Base-by-base conservation (phyloP, 179 eudicot genomes). In the Beta corolliflora region DNA sequence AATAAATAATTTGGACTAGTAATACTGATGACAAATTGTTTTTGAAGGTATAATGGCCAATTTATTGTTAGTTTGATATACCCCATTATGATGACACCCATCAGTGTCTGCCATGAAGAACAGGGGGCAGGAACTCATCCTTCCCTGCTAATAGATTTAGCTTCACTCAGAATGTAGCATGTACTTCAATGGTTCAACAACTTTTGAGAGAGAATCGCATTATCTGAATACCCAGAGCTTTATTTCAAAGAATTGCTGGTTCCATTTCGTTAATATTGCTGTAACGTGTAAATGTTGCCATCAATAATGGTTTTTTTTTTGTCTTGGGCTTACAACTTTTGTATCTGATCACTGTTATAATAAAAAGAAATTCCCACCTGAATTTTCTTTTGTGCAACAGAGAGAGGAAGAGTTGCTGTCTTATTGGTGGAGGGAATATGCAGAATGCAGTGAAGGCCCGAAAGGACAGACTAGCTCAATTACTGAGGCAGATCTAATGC, bases 361-460 rank as follows among this genome's bases (percentile, higher is more conserved):
- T 67, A 11, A 19, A 70, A n/a, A 7, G 16, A 59, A 60, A 41
- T 11, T 31, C 46, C 36, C n/a, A 15, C n/a, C n/a, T 31, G 55
- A 23, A 11, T 54, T 71, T 52, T 66, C 11, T 56, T 77, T 53
- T 58, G 68, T 31, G 71, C 36, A 41, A 29, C 89, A 96, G 99
- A 89, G 90, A 83, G 99, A 96, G 86, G 97, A 96, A 79, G 97
- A 96, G 73, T 85, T 96, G 82, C 90, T 96, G 64, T 94, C 97
- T 64, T 80, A 88, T 83, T 96, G 99, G 99, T 96, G 99, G 99
- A 89, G 89, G 84, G 98, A 96, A 86, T 96, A 90, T 82, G 99
- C 98, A n/a, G 99, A 96, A 80, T 96, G 99, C 69, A 96, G 97
- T 87, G 97, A 89, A 83, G 99, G 99, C 82, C 99, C 99, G 25